These are phyloP conservation scores for Byssochlamys sp. DNA, from an alignment of 2,329 filamentous ascomycete species.

Conservation along the genomic window DNA sequence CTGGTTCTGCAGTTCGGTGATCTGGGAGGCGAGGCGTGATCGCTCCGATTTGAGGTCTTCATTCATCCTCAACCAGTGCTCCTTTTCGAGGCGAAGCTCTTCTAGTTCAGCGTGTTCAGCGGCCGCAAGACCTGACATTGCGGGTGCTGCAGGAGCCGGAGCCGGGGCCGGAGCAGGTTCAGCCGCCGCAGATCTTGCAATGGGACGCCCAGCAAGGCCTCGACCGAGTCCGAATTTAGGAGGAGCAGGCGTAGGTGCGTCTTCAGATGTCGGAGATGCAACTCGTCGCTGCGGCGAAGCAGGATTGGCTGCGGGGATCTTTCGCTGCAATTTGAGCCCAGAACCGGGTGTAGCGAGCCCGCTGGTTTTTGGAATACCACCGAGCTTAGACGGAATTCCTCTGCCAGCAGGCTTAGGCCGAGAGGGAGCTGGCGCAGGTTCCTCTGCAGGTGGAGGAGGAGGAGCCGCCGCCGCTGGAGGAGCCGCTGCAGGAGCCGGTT, in stretches of 20 bases:
- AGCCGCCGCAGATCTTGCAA: slow-evolving; percentile 55
- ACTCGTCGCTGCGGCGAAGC: slow-evolving; percentile 36
- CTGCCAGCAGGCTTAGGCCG: slow-evolving; percentile 35
- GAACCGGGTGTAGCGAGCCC: slow-evolving; percentile 33
- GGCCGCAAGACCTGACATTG: slow-evolving; percentile 57
- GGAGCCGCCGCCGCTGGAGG: slow-evolving; percentile 31
- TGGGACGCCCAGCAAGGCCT: slow-evolving; percentile 74
- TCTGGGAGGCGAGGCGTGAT: slow-evolving; percentile 70
- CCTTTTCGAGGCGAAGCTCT: slow-evolving; percentile 74
- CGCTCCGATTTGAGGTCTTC: slow-evolving; percentile 78
- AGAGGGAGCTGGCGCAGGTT: slow-evolving; percentile 42
- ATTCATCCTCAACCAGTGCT: slow-evolving; percentile 61
- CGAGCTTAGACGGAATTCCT: slow-evolving; percentile 38
- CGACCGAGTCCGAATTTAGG: slow-evolving; percentile 56
- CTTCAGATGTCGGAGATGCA: slow-evolving; percentile 38
- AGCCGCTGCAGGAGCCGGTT: slow-evolving; percentile 35
- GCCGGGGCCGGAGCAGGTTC: slow-evolving; percentile 29
- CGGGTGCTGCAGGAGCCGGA: slow-evolving; percentile 43
- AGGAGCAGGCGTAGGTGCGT: slow-evolving; percentile 31
- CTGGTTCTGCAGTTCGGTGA: slow-evolving; percentile 90
- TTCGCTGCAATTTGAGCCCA: slow-evolving; percentile 36
- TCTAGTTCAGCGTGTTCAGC: slow-evolving; percentile 89
- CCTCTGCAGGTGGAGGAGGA: slow-evolving; percentile 45
- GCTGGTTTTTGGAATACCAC: slow-evolving; percentile 32
- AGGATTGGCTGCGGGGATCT: slow-evolving; percentile 28